Base-by-base conservation (phyloP, 2,329 filamentous ascomycete genomes). In the Neonectria faginata region DNA sequence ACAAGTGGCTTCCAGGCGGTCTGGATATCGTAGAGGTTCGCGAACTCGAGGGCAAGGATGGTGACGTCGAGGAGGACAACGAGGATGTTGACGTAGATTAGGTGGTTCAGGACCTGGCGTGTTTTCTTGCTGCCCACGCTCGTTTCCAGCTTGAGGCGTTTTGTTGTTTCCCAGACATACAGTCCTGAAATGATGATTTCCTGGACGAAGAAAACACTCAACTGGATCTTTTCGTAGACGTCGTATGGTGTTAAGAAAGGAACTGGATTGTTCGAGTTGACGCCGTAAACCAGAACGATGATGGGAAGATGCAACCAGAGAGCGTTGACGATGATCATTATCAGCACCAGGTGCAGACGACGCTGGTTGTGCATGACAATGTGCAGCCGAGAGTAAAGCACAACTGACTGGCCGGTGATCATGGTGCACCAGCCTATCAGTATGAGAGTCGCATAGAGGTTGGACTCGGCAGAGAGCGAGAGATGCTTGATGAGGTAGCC, bases 321-420 rank as follows among this genome's bases (percentile, higher is more conserved):
- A 3, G 81, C 81, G 69, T 89, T 83, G 65, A 79, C 70, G 52
- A 89, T 81, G 62, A 91, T 90, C 84, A 90, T 87, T 60, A 68
- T 78, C 3, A 89, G 79, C 0, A 88, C 83, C 22, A 80, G 79
- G 2, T 80, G 81, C 1, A 90, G 79, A 2, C 84, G 75, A 2
- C 76, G 75, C 25, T 82, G 67, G 78, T 86, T 84, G 14, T 82
- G 82, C 14, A 87, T 79, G 16, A 90, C 82, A 3, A 91, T 80
- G 70, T 90, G 87, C 1, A 90, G 79, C 1, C 88, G 83, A 1
- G 87, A 90, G 76, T 88, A 91, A 1, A 91, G 78, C 2, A 90
- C 88, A 18, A 89, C 70, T 0, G 85, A 84, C 72, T 89, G 86
- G 0, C 88, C 88, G 0, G 86, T 88, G 0, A 90, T 82, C 85